These are phyloP conservation scores for Didymella arachidicola DNA, from an alignment of 2,329 filamentous ascomycete species.

Conservation along the genomic window DNA sequence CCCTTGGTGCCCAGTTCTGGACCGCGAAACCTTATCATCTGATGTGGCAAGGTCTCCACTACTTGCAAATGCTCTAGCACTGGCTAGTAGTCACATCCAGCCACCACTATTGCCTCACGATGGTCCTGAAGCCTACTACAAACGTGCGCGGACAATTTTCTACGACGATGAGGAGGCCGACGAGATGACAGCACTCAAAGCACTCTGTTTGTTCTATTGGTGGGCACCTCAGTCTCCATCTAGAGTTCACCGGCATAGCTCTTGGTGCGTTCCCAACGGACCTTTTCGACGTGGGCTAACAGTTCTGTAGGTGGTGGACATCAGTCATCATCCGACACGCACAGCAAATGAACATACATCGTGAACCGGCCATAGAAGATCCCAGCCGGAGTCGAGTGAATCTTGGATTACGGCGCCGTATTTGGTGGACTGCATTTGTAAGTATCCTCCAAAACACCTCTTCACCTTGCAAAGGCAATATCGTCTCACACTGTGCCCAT, in stretches of 20 bases:
- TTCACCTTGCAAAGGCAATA: background rate
- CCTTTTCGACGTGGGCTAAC: background rate
- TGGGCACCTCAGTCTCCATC: slow-evolving; percentile 32
- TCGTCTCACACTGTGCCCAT: background rate
- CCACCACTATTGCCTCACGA: background rate
- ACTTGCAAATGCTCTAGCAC: background rate
- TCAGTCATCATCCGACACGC: slow-evolving; percentile 33
- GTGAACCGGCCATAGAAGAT: slow-evolving; percentile 26
- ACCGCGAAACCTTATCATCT: slow-evolving; percentile 23
- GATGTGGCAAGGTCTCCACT: slow-evolving; percentile 31
- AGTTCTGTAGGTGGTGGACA: slow-evolving; percentile 31
- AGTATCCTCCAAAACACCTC: background rate
- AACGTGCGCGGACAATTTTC: slow-evolving; percentile 5
- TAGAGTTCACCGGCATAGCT: slow-evolving; percentile 29
- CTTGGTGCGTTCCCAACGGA: slow-evolving; percentile 3
- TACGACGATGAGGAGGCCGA: slow-evolving; percentile 35
- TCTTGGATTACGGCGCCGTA: background rate
- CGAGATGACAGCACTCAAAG: slow-evolving; percentile 27
- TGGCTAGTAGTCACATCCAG: background rate
- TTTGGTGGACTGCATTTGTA: background rate
- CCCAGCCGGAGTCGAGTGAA: slow-evolving; percentile 15
- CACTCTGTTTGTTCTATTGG: slow-evolving; percentile 35
- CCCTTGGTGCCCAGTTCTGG: slow-evolving; percentile 34
- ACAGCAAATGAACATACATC: slow-evolving; percentile 36
- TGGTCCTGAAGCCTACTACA: background rate